Evolutionary conservation across 176 grass and related monocot species (phyloP), one percentile per base, ranked within the genome.

Genomic region (Leersia perrieri): DNA sequence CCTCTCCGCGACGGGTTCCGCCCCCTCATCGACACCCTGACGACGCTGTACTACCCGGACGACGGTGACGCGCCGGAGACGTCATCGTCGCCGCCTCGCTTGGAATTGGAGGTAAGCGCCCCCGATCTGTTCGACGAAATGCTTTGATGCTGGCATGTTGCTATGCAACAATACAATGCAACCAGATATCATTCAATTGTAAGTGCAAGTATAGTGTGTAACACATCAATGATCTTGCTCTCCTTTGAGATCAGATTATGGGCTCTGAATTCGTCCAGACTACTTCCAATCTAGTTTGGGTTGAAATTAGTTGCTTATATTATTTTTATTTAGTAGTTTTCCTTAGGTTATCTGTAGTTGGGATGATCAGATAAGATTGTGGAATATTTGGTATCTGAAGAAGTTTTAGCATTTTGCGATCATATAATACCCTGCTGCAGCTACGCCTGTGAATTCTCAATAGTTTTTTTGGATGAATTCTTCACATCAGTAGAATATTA

Each of bases 1-100:
- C 91, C 94, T 5, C 84, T 97, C 31, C 89, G 87, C 41, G 40
- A 90, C 18, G 82, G 87, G 7, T 97, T 94, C 73, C 87, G 85
- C 35, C 85, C 94, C 3, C 73, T 94, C 75, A 60, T 83, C 44
- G 62, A 92, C 44, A 68, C 85, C 14, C 57, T 89, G 76, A 91
- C 77, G 67, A 45, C 72, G 36, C 55, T 92, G 44, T 87, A 92
- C 51, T 13, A 31, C 67, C 22, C 33, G 13, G 57, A 20, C 73
- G 85, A 77, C 73, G 85, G 71, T 69, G 23, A 39, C 57, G 10
- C 7, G 2, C 72, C n/a, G 53, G 32, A n/a, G n/a, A 42, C 33
- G 22, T 40, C 33, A 13, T 40, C 16, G 70, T 15, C 57, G 47
- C 28, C 39, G 35, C 38, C 44, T 77, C 73, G 23, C 61, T 27